Conservation (phyloP, 148 eudicot species). For the Tetragonia tetragonoides region DNA sequence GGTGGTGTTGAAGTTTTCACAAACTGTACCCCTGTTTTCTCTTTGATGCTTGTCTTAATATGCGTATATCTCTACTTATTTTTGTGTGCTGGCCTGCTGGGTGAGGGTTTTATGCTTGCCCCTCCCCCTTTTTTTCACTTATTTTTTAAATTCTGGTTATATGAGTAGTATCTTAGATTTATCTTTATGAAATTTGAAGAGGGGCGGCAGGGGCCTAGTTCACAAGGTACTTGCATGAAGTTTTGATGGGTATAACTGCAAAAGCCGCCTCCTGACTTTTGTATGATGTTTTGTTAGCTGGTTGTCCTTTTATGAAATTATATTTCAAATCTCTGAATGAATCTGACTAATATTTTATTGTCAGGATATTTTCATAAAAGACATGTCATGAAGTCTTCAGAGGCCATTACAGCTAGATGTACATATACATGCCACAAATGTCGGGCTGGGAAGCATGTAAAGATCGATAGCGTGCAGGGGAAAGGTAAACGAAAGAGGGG, state of each 20-base stretch:
- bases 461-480: constrained; percentile 30
- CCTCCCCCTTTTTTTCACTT: not conserved
- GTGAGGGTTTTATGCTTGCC: not conserved
- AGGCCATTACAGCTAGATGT: constrained; percentile 36
- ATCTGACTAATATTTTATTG: constrained; percentile 2
- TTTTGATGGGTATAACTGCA: not conserved
- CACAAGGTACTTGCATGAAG: not conserved
- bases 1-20: not conserved
- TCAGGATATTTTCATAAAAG: constrained; percentile 81
- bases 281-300: not conserved
- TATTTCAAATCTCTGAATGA: constrained; percentile 15
- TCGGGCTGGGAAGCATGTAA: constrained; percentile 31
- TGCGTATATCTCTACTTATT: not conserved
- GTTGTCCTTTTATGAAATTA: not conserved
- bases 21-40: not conserved
- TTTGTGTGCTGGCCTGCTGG: not conserved
- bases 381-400: constrained; percentile 67
- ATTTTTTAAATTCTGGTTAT: not conserved
- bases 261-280: constrained; percentile 1
- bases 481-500: constrained; percentile 35
- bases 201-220: not conserved
- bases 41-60: not conserved
- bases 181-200: too few species aligned
- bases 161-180: too few species aligned
- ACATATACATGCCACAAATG: constrained; percentile 71